Evolutionary conservation across 805 yeast species (phyloP), one percentile per base, ranked within the genome.

Genomic region (Zygoascus ofunaensis): DNA sequence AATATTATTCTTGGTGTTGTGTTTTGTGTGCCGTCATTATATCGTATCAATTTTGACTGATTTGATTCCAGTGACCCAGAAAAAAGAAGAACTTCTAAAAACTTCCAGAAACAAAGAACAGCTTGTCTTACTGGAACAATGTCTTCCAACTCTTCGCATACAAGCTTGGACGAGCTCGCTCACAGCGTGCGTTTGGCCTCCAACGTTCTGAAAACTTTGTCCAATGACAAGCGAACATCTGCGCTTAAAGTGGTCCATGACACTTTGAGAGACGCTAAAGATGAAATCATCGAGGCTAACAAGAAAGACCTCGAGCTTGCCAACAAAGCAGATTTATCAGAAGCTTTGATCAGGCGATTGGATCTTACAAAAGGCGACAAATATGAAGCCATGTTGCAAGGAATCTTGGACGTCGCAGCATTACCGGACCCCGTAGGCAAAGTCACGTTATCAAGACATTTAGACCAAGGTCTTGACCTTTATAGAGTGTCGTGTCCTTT

Each of bases 351-450:
- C 42, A 89, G 86, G 59, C 73, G 99, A 54, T 70, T 92, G 14
- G 97, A 94, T 60, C 69, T 92, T 34, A 74, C 84, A 39, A 77
- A 74, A 50, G 79, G 81, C 43, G 96, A 83, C 47, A 92, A 94
- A 63, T 92, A 77, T 58, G 97, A 89, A 50, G 70, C 84, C 22
- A 92, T 92, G 99, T 74, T 90, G 42, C 92, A 87, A 60, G 99
- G 99, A 21, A 80, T 92, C 14, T 68, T 82, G 39, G 98, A 92
- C 55, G 98, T 92, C 17, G 92, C 95, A 1, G 74, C 74, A 2
- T 71, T 92, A 43, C 84, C 80, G 24, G 97, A 92, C 61, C 98
- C 98, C 15, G 81, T 90, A 34, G 95, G 96, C n/a, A 82, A 82
- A 60, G 65, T 83, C 49, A 82, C 92, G 2, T 69, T 92, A 55